Percentiles rank a stretch among this genome's conserved stretches.
Conservation (phyloP, 2,329 filamentous ascomycete genomes). For the Exophiala sp. region DNA sequence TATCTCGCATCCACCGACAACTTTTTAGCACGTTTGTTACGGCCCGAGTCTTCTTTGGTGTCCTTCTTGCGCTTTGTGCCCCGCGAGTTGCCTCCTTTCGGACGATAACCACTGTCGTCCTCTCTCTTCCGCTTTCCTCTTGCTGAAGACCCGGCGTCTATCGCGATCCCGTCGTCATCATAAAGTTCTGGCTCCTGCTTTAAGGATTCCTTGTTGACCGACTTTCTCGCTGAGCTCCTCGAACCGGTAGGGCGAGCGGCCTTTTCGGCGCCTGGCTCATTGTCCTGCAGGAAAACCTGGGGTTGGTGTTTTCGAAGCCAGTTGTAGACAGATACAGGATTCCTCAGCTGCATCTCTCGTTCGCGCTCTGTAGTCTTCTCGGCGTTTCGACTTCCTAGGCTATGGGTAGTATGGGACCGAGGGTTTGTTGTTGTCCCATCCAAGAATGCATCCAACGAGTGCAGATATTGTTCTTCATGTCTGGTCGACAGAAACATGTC, state of each 20-base stretch:
- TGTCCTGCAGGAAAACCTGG: slow-evolving; percentile 78
- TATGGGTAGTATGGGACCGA: slow-evolving; percentile 37
- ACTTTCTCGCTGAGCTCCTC: slow-evolving; percentile 41
- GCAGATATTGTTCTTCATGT: slow-evolving; percentile 42
- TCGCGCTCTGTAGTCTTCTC: slow-evolving; percentile 52
- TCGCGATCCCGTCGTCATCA: slow-evolving; percentile 42
- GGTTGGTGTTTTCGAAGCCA: slow-evolving; percentile 86
- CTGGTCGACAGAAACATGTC: slow-evolving; percentile 44
- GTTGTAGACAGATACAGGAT: slow-evolving; percentile 90
- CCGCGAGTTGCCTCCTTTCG: slow-evolving; percentile 43
- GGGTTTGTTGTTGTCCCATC: slow-evolving; percentile 14
- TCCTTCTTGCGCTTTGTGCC: slow-evolving; percentile 39
- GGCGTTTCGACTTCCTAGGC: slow-evolving; percentile 41
- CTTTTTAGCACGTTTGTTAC: slow-evolving; percentile 23
- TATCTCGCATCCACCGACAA: slow-evolving; percentile 21
- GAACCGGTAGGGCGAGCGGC: slow-evolving; percentile 38
- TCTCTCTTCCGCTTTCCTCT: slow-evolving; percentile 48
- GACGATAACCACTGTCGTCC: slow-evolving; percentile 46
- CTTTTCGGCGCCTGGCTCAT: slow-evolving; percentile 50
- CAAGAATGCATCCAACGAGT: slow-evolving; percentile 39
- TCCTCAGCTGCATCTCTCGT: slow-evolving; percentile 60
- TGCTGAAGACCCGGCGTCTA: slow-evolving; percentile 32
- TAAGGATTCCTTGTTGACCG: slow-evolving; percentile 25
- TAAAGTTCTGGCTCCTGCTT: slow-evolving; percentile 39
- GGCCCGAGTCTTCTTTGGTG: slow-evolving; percentile 19